Percentiles rank a stretch among this genome's conserved stretches.
These are phyloP conservation scores for Pouteria glomerata DNA, from an alignment of 148 eudicot species.

Conservation along the genomic window DNA sequence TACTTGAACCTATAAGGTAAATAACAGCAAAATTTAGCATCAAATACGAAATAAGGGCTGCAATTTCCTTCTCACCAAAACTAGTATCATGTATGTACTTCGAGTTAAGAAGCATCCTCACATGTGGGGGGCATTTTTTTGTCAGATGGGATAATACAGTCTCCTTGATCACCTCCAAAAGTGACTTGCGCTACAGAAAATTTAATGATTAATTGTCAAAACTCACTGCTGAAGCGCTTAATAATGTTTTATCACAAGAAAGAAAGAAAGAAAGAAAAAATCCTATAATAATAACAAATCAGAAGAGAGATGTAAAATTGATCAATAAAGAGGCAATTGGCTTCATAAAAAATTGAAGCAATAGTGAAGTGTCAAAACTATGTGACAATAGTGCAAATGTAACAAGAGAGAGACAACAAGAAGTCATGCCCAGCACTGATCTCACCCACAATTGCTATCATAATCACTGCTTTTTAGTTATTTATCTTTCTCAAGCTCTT, in stretches of 20 bases:
- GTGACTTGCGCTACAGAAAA: slow-evolving; percentile 65
- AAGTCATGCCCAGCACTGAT: not conserved
- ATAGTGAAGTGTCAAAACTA: not conserved
- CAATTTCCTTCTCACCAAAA: slow-evolving; percentile 8
- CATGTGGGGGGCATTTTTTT: slow-evolving; percentile 96
- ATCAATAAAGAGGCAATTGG: not conserved
- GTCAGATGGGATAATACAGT: slow-evolving; percentile 94
- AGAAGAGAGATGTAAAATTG: not conserved
- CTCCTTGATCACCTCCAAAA: slow-evolving; percentile 94
- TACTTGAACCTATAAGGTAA: slow-evolving; percentile 73
- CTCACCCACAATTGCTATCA: not conserved
- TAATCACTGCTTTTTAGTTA: not conserved
- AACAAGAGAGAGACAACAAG: not conserved
- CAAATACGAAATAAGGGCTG: not conserved
- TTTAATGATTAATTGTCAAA: slow-evolving; percentile 10
- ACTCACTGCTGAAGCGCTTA: not conserved
- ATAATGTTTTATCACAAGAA: not conserved
- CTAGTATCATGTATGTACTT: not conserved
- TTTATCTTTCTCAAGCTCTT: too few species aligned
- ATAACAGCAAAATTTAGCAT: not conserved
- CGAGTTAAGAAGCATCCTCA: slow-evolving; percentile 31
- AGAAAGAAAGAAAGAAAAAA: not conserved
- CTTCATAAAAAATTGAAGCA: not conserved
- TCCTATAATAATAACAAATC: not conserved
- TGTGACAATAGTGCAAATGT: not conserved